Conservation (phyloP, 768 basidiomycete genomes). For the Kwoniella heveanensis region DNA sequence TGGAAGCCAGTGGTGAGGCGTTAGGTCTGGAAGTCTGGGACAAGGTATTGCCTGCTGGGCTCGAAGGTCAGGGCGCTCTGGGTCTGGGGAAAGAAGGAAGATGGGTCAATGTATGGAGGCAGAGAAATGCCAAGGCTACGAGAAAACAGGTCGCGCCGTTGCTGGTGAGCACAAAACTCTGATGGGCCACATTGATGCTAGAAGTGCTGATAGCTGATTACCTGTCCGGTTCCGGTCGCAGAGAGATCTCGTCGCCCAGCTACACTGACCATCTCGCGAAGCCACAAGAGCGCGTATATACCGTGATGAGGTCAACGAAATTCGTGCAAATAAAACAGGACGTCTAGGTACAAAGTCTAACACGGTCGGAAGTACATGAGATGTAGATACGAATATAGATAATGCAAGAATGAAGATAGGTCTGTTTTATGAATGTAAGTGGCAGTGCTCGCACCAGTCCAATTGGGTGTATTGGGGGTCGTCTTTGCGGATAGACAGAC, state of each 20-base stretch:
- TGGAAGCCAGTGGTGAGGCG: conserved; percentile 62
- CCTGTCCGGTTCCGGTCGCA: conserved; percentile 6
- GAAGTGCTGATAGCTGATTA: not conserved
- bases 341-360: not conserved
- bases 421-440: not conserved
- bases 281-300: not conserved
- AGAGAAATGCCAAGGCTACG: conserved; percentile 57
- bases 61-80: conserved; percentile 27
- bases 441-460: no score
- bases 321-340: not conserved
- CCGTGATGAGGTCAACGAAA: not conserved
- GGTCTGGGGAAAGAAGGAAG: conserved; percentile 17
- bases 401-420: conserved; percentile 1
- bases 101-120: conserved; percentile 56
- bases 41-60: conserved; percentile 28
- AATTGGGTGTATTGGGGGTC: no score
- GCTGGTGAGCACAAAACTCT: conserved; percentile 41
- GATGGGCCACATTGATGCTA: not conserved
- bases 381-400: conserved; percentile 1
- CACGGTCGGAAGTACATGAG: not conserved
- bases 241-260: conserved; percentile 41
- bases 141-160: conserved; percentile 57
- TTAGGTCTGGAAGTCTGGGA: conserved; percentile 61
- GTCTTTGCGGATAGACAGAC: no score
- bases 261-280: conserved; percentile 22